phyloP scores from a whole-genome alignment of 2,329 filamentous ascomycete genomes.

The Pyrenophora teres region DNA sequence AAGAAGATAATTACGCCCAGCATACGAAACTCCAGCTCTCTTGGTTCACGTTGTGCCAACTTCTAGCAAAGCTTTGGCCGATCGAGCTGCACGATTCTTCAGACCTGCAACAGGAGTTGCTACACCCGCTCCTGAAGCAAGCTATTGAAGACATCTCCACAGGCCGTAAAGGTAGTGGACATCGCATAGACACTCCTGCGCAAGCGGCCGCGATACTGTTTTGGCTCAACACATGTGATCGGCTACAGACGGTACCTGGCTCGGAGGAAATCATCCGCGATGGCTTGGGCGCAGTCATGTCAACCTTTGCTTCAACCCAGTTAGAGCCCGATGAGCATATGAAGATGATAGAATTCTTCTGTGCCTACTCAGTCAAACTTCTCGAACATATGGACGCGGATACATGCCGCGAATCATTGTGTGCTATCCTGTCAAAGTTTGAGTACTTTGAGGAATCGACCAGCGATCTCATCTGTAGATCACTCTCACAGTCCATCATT shows the following conservation, averaged over 20 bases:
- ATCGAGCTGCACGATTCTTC: slow-evolving; percentile 34
- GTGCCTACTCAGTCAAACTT: slow-evolving; percentile 31
- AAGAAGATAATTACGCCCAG: slow-evolving; percentile 23
- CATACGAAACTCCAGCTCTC: slow-evolving; percentile 22
- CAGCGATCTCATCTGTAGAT: slow-evolving; percentile 15
- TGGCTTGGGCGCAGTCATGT: slow-evolving; percentile 28
- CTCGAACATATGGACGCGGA: slow-evolving; percentile 27
- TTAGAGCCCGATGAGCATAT: slow-evolving; percentile 23
- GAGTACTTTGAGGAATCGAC: slow-evolving; percentile 14
- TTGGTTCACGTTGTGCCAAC: slow-evolving; percentile 39
- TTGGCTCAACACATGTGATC: slow-evolving; percentile 32
- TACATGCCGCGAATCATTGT: slow-evolving; percentile 20
- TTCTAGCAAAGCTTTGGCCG: slow-evolving; percentile 39
- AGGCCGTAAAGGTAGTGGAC: slow-evolving; percentile 10
- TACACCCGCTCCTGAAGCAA: slow-evolving; percentile 34
- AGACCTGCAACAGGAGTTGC: slow-evolving; percentile 26
- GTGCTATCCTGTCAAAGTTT: slow-evolving; percentile 24
- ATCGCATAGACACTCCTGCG: slow-evolving; percentile 21
- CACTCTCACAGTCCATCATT: slow-evolving; percentile 32
- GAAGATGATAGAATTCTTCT: slow-evolving; percentile 33
- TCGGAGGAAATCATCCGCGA: slow-evolving; percentile 25
- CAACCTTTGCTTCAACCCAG: slow-evolving; percentile 20
- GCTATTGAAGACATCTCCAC: slow-evolving; percentile 30
- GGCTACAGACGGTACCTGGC: slow-evolving; percentile 29
- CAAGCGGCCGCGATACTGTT: slow-evolving; percentile 35